These are phyloP conservation scores for Stemphylium vesicarium DNA, from an alignment of 2,329 filamentous ascomycete species.

Conservation along the genomic window DNA sequence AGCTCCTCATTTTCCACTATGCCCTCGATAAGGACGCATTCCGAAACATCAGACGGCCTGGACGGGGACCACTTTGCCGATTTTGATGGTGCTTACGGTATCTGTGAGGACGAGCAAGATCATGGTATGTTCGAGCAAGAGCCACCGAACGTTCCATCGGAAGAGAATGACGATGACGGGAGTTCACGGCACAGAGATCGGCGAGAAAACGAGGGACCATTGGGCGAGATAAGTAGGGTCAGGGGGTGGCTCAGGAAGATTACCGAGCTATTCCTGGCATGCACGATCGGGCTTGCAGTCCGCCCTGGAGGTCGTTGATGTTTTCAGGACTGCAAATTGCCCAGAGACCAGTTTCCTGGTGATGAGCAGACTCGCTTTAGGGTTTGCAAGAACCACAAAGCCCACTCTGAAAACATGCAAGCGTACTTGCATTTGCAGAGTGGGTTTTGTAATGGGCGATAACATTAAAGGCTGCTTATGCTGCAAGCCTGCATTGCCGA, in stretches of 20 bases:
- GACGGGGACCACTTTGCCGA: background rate
- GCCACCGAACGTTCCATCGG: background rate
- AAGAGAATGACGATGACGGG: background rate
- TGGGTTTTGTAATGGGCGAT: background rate
- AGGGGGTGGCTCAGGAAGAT: background rate
- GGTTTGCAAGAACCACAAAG: background rate
- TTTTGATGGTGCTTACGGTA: background rate
- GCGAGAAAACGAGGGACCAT: background rate
- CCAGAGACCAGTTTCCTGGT: background rate
- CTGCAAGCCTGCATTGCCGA: background rate
- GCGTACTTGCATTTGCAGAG: too few species aligned
- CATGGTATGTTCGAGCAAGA: background rate
- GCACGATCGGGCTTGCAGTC: background rate
- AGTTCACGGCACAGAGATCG: background rate
- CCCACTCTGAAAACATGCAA: background rate
- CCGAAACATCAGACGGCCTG: background rate
- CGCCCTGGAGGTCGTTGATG: background rate
- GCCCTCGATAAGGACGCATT: background rate
- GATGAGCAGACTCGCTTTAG: background rate
- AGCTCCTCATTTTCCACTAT: slow-evolving; percentile 7
- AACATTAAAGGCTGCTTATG: background rate
- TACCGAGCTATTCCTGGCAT: background rate
- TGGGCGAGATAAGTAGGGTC: background rate
- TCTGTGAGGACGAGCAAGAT: background rate
- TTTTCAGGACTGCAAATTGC: background rate